phyloP scores from a whole-genome alignment of 345 rosid genomes.

The Kandelia obovata region DNA sequence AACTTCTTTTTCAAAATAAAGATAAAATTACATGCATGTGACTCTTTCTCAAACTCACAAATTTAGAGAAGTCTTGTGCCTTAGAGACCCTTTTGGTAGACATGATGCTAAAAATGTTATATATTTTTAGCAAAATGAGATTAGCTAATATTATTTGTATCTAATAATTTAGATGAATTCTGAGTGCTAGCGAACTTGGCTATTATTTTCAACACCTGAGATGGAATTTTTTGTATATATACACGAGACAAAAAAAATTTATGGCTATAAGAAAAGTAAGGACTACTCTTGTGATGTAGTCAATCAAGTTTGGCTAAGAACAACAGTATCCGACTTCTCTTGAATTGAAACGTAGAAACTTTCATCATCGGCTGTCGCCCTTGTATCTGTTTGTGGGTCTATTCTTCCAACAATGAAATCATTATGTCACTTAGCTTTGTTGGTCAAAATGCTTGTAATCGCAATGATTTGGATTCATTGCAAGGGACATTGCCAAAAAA shows the following conservation, averaged over 20 bases:
- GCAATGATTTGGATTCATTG: neutral
- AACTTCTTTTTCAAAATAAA: too few relatives aligned
- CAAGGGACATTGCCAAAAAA: neutral
- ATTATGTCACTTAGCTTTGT: neutral
- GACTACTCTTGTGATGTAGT: neutral
- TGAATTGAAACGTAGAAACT: neutral
- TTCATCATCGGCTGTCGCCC: neutral
- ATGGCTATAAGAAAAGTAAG: too few relatives aligned
- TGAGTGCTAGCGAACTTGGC: too few relatives aligned
- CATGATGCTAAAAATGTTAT: too few relatives aligned
- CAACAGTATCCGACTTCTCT: neutral
- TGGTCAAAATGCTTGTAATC: slow-evolving; percentile 1
- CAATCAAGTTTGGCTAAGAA: neutral
- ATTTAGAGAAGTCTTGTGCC: too few relatives aligned
- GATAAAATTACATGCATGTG: too few relatives aligned
- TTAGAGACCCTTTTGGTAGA: too few relatives aligned
- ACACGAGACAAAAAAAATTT: neutral
- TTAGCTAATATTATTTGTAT: too few relatives aligned
- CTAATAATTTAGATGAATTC: too few relatives aligned
- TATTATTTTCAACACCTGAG: neutral
- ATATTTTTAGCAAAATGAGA: too few relatives aligned
- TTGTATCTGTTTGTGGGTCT: neutral
- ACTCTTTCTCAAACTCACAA: too few relatives aligned
- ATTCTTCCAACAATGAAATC: neutral
- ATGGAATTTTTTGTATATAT: neutral